These are phyloP conservation scores for Suillus weaverae DNA, from an alignment of 768 basidiomycete genomes.

Conservation along the genomic window DNA sequence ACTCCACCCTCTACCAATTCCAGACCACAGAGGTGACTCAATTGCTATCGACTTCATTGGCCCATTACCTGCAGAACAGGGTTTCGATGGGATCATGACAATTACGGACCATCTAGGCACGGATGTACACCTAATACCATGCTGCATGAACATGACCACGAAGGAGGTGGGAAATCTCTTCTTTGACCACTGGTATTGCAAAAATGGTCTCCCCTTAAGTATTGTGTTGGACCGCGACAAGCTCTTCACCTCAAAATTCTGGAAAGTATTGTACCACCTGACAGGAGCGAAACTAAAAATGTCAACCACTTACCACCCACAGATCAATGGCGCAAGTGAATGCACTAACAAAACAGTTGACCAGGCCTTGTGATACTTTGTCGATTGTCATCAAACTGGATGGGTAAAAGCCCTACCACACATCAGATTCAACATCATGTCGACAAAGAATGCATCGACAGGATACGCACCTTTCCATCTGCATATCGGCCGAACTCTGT, in stretches of 20 bases:
- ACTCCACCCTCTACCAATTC: conserved; percentile 13
- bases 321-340: conserved; percentile 18
- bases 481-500: no score
- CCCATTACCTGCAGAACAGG: no score
- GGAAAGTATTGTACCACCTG: no score
- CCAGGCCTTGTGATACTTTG: conserved; percentile 25
- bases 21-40: not conserved
- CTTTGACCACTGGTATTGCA: conserved; percentile 30
- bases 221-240: no score
- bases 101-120: no score
- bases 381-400: conserved; percentile 26
- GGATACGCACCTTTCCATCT: no score
- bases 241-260: no score
- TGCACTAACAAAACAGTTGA: conserved; percentile 33
- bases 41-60: no score
- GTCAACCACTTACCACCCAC: no score
- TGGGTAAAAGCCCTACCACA: conserved; percentile 31
- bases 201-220: conserved; percentile 8
- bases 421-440: conserved; percentile 36
- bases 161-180: conserved; percentile 25
- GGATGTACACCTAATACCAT: conserved; percentile 12
- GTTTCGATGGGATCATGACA: no score
- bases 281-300: no score
- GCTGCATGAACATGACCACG: conserved; percentile 12
- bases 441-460: no score